Base-by-base conservation (phyloP, 75 land plant genomes). In the Cupressus sempervirens region DNA sequence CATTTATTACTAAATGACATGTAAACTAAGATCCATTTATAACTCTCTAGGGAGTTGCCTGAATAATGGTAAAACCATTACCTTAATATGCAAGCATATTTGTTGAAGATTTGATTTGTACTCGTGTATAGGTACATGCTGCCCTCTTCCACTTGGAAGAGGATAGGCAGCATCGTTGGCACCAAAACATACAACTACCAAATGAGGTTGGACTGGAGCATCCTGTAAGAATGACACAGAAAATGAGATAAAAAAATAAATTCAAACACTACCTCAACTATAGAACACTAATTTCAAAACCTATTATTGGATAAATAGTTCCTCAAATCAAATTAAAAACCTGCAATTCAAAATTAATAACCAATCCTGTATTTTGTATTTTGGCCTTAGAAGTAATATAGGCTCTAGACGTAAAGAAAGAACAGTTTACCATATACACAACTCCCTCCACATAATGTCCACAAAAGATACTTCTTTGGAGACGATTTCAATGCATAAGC, bases 101-200 rank as follows among this genome's bases (percentile, higher is more conserved):
- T 80, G 48, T 32, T 83, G 48, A 56, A 90, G 83, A 75, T 90
- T 90, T 38, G 86, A 80, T 84, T 86, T 84, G 84, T 84, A 90
- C 85, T 90, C 91, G 11, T 67, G 72, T 58, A 90, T 40, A 3
- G 91, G 91, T 38, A 90, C 89, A 88, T 88, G 74, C 73, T 90
- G 91, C 14, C 91, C 91, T 83, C 58, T 83, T 18, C 91, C 90
- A 79, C 90, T 90, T n/a, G 89, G 89, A 83, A 88, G 62, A 23
- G 91, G 91, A 73, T 84, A 88, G 34, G 91, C 87, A 56, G 87
- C 91, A 88, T 90, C 91, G 82, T 90, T 90, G 36, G 91, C 89
- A 79, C 91, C 91, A 73, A 90, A 88, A 53, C 88, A 88, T 1
- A 90, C 88, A 46, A 90, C 86, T 1, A 90, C 90, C 65, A 90